phyloP scores from a whole-genome alignment of 352 stramenopile species.

The Phytophthora brassicae region DNA sequence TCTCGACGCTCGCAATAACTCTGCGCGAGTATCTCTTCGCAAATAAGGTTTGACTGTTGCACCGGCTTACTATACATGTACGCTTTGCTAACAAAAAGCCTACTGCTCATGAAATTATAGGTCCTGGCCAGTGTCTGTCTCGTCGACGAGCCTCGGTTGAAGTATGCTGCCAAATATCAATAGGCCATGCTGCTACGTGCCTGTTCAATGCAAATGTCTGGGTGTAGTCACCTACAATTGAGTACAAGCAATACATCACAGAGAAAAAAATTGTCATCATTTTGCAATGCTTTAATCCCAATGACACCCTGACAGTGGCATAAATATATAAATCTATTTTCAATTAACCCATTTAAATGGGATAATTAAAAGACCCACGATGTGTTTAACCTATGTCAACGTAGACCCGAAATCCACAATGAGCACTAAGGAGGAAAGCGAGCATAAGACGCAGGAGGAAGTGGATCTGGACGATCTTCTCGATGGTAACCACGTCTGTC shows the following conservation, averaged over 20 bases:
- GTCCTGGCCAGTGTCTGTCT: constrained; percentile 36
- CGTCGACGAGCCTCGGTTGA: constrained; percentile 28
- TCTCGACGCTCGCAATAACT: constrained; percentile 31
- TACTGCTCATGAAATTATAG: constrained; percentile 4
- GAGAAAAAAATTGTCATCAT: too few species aligned
- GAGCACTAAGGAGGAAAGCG: constrained; percentile 27
- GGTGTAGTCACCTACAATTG: too few species aligned
- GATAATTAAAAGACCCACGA: not conserved
- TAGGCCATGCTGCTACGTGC: not conserved
- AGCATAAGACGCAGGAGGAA: constrained; percentile 40
- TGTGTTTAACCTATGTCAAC: not conserved
- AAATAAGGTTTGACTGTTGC: constrained; percentile 31
- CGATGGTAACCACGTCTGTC: constrained; percentile 39
- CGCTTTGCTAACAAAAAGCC: not conserved
- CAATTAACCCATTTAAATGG: not conserved
- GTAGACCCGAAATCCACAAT: constrained; percentile 6
- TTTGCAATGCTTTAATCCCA: too few species aligned
- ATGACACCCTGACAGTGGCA: not conserved
- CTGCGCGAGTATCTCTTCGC: constrained; percentile 47
- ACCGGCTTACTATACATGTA: not conserved
- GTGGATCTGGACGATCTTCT: constrained; percentile 83
- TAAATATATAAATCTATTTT: too few species aligned
- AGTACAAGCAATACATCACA: too few species aligned
- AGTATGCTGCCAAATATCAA: constrained; percentile 13
- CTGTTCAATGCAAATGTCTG: constrained; percentile 8